phyloP scores from a whole-genome alignment of 108 stramenopile genomes.

The Asterionellopsis glacialis region DNA sequence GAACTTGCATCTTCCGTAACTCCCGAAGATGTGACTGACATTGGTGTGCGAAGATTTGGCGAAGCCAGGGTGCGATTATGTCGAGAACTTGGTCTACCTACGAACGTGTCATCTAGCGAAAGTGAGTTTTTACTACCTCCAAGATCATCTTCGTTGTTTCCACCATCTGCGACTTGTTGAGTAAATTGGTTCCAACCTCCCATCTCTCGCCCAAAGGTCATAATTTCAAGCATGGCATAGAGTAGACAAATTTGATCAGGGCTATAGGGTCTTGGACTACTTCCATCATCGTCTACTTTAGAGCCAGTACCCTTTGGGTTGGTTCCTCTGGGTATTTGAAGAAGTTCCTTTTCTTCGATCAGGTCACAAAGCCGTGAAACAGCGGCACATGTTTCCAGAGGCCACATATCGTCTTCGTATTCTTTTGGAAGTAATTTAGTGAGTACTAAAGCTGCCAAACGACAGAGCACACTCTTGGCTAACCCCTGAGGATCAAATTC shows the following conservation, averaged over 20 bases:
- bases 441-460: conserved; percentile 62
- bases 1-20: conserved; percentile 23
- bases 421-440: conserved; percentile 53
- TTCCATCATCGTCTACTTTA: conserved; percentile 4
- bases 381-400: conserved; percentile 49
- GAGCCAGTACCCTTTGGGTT: background rate
- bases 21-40: too few species aligned
- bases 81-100: background rate
- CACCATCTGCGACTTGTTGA: background rate
- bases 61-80: too few species aligned
- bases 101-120: background rate
- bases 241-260: conserved; percentile 71
- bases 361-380: conserved; percentile 65
- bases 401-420: conserved; percentile 66
- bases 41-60: too few species aligned
- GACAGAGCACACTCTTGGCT: conserved; percentile 48
- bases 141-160: conserved; percentile 6
- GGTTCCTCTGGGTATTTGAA: conserved; percentile 22
- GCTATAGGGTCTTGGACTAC: conserved; percentile 17
- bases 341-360: conserved; percentile 76
- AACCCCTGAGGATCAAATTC: background rate
- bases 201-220: conserved; percentile 72
- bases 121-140: background rate
- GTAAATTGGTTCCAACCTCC: conserved; percentile 65
- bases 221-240: conserved; percentile 52